Conservation (phyloP, 2,329 filamentous ascomycete species). For the Aureobasidium musti region DNA sequence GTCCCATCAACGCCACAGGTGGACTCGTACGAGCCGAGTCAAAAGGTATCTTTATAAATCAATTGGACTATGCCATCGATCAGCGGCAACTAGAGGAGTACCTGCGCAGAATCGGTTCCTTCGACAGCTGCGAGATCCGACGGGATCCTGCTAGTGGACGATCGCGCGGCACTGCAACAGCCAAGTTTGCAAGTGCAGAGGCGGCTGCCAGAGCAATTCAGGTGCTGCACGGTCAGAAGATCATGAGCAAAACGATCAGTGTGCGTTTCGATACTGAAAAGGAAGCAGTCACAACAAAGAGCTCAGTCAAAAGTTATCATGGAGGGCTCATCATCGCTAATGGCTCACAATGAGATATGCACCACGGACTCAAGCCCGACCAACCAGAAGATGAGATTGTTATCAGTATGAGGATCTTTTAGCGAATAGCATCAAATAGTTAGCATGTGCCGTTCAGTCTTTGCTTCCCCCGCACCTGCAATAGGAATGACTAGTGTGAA, state of each 20-base stretch:
- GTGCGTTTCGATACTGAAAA: constrained; percentile 25
- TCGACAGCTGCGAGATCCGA: constrained; percentile 27
- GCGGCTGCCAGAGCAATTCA: constrained; percentile 5
- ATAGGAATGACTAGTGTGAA: not conserved
- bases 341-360: constrained; percentile 17
- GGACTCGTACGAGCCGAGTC: constrained; percentile 18
- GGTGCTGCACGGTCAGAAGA: constrained; percentile 20
- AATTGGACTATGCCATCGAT: constrained; percentile 21
- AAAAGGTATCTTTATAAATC: constrained; percentile 24
- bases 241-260: constrained; percentile 11
- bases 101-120: constrained; percentile 17
- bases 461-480: not conserved
- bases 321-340: constrained; percentile 26
- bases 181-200: constrained; percentile 7
- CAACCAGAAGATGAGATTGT: not conserved
- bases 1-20: constrained; percentile 12
- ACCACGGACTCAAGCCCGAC: not conserved
- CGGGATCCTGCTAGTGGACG: constrained; percentile 15
- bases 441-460: not conserved
- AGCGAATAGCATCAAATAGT: constrained; percentile 5
- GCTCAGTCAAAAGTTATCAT: not conserved
- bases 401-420: not conserved
- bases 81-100: constrained; percentile 20
- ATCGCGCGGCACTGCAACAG: constrained; percentile 26
- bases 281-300: constrained; percentile 1